phyloP scores from a whole-genome alignment of 2,329 filamentous ascomycete species.

The Alternaria sp. region DNA sequence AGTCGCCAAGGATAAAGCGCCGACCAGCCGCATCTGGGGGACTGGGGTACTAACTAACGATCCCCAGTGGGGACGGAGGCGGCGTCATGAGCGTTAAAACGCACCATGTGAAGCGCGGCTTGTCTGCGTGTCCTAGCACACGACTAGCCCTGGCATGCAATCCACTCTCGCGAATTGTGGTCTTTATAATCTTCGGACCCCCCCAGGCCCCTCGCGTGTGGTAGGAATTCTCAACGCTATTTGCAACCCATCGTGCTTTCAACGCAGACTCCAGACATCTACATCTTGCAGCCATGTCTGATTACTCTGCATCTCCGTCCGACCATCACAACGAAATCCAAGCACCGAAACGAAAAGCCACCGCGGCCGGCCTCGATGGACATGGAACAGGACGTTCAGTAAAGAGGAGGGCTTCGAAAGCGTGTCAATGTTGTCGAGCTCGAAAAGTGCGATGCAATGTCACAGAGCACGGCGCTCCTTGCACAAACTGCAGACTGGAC shows the following conservation, averaged over 20 bases:
- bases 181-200: constrained; percentile 42
- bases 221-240: constrained; percentile 20
- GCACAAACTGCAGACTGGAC: constrained; percentile 84
- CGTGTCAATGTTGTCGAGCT: constrained; percentile 85
- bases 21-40: constrained; percentile 45
- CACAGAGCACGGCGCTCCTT: constrained; percentile 82
- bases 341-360: constrained; percentile 64
- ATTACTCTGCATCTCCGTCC: constrained; percentile 46
- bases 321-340: constrained; percentile 40
- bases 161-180: constrained; percentile 41
- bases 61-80: constrained; percentile 42
- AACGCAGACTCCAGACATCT: constrained; percentile 17
- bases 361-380: constrained; percentile 61
- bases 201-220: constrained; percentile 36
- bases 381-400: constrained; percentile 60
- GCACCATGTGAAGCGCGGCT: constrained; percentile 40
- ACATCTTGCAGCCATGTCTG: constrained; percentile 43
- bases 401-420: constrained; percentile 88
- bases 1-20: constrained; percentile 36
- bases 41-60: constrained; percentile 46
- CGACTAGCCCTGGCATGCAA: constrained; percentile 33
- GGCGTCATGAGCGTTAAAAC: constrained; percentile 46
- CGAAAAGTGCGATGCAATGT: constrained; percentile 95
- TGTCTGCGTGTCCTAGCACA: constrained; percentile 36
- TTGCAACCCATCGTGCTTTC: constrained; percentile 19